These are phyloP conservation scores for Pinus tabuliformis DNA, from an alignment of 75 land plant genomes.

Conservation along the genomic window DNA sequence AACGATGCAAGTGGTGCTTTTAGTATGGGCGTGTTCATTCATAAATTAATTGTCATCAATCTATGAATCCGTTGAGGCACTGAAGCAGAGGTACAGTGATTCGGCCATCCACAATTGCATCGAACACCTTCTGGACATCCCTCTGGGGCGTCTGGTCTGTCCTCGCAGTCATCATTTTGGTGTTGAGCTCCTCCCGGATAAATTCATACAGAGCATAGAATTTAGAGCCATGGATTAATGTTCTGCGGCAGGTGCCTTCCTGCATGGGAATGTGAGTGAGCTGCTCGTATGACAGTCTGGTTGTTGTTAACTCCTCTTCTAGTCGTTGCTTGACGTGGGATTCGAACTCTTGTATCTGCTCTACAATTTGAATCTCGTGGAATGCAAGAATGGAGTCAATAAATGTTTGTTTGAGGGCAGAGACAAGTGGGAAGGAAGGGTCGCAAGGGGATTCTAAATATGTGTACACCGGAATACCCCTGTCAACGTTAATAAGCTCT, in stretches of 20 bases:
- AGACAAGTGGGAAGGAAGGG: slow-evolving; percentile 34
- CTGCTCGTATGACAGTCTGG: slow-evolving; percentile 13
- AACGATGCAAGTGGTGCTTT: too few species aligned
- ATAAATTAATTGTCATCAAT: too few species aligned
- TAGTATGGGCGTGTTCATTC: too few species aligned
- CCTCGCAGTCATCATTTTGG: slow-evolving; percentile 35
- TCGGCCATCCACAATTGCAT: slow-evolving; percentile 31
- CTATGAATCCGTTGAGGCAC: slow-evolving; percentile 26
- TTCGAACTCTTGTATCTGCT: slow-evolving; percentile 26
- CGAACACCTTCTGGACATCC: slow-evolving; percentile 42
- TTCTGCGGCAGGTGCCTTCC: neutral
- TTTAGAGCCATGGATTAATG: too few species aligned
- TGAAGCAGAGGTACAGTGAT: slow-evolving; percentile 33
- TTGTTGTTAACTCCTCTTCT: slow-evolving; percentile 10
- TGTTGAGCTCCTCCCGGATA: slow-evolving; percentile 30
- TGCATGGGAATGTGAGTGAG: too few species aligned
- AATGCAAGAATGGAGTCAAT: slow-evolving; percentile 31
- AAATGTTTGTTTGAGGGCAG: slow-evolving; percentile 13
- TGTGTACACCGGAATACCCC: slow-evolving; percentile 27
- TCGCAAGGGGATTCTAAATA: slow-evolving; percentile 53
- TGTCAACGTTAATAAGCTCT: slow-evolving; percentile 40
- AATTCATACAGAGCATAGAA: slow-evolving; percentile 39
- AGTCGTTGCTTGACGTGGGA: slow-evolving; percentile 11
- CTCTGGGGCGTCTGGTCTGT: slow-evolving; percentile 38
- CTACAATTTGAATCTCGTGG: slow-evolving; percentile 23